These are phyloP conservation scores for Alternaria sp. DNA, from an alignment of 2,329 filamentous ascomycete genomes.

Conservation along the genomic window DNA sequence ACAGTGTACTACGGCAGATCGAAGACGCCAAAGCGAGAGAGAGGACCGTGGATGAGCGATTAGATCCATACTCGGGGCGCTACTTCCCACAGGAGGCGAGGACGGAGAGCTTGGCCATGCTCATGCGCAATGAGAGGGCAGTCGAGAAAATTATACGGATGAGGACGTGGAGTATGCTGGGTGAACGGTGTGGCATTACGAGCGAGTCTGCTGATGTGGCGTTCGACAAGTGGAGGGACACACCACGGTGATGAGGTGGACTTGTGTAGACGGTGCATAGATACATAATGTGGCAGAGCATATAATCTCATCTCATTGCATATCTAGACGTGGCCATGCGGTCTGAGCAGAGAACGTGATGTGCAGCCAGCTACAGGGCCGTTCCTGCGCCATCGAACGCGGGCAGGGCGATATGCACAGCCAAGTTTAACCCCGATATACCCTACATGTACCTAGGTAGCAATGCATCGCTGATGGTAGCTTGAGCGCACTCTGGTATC, in stretches of 20 bases:
- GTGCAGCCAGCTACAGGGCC: not conserved
- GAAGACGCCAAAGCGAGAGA: constrained; percentile 75
- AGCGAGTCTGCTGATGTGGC: constrained; percentile 53
- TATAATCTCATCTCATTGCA: constrained; percentile 14
- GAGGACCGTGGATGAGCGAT: constrained; percentile 79
- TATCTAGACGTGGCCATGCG: not conserved
- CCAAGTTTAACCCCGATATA: not conserved
- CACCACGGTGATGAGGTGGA: constrained; percentile 9
- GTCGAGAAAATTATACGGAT: constrained; percentile 81
- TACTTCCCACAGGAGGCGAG: constrained; percentile 81
- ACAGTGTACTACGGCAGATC: constrained; percentile 70
- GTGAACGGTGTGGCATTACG: constrained; percentile 71
- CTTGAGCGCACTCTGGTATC: not conserved
- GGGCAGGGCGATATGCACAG: not conserved
- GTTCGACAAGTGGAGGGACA: constrained; percentile 43
- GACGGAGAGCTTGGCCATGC: constrained; percentile 76
- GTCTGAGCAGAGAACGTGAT: not conserved
- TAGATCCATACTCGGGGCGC: constrained; percentile 88
- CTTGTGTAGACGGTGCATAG: not conserved
- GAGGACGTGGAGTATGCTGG: constrained; percentile 80
- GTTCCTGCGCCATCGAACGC: not conserved
- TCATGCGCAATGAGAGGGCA: constrained; percentile 76
- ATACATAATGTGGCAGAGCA: not conserved
- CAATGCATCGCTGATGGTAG: too few relatives aligned
- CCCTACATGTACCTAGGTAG: not conserved